Base-by-base conservation (phyloP, 2,329 filamentous ascomycete species). In the Alternaria metachromatica region DNA sequence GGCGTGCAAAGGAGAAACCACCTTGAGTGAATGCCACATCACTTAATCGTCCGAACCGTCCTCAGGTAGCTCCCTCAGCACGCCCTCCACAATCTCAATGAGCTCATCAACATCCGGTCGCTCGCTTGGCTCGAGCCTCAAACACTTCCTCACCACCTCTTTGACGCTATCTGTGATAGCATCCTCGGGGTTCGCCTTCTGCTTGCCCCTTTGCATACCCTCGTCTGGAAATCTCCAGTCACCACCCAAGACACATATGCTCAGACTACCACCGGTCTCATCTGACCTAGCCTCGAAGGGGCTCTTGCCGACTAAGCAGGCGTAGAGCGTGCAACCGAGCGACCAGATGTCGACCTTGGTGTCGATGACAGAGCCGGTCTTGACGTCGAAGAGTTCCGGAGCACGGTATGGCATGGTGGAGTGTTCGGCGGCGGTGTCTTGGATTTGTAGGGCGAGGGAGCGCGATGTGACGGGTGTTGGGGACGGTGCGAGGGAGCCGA, bases 311-410 rank as follows among this genome's bases (percentile, higher is more conserved):
- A 98, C 93, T 10, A 99, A 87, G 76, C 96, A 98, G 41, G 96
- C 96, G 81, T 97, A 99, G 48, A 99, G 85, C n/a, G 96, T 98
- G 84, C 96, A 98, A 55, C 96, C 96, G 21, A 99, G 84, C 15
- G 93, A 97, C 96, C 96, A 99, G 69, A 99, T 97, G 80, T 99
- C 96, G 44, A 97, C 93, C 79, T 97, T 97, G 12, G 94, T 97
- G 81, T 98, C 96, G 76, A 99, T 91, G 55, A 93, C 88, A 53
- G 91, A 90, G 66, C 93, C 95, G 4, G 94, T 97, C 82, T 97
- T 97, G 60, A 98, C 96, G 80, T 99, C 96, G 81, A 99, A 99
- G 64, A 99, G 89, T 82, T 99, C 96, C 0, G 96, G 96, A 2
- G 96, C 96, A 63, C 96, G 93, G 83, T 99, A 99, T 0, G 96